Evolutionary conservation across 2,329 filamentous ascomycete species (phyloP), one percentile per base, ranked within the genome.

Genomic region (Talaromyces sp.): DNA sequence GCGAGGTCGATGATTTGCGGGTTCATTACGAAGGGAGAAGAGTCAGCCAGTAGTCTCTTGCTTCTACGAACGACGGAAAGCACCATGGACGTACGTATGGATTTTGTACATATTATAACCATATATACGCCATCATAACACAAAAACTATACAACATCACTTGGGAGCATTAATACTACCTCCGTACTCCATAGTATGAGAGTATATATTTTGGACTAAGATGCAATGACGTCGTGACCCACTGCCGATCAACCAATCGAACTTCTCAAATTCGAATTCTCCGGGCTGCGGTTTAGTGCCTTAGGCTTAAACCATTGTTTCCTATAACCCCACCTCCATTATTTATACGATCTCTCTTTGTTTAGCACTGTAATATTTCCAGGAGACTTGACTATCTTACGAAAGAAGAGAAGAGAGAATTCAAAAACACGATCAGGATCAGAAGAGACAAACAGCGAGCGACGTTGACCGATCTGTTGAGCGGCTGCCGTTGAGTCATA

Each of bases 1-100:
- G 84, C 70, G 90, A 93, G 70, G 89, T 93, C 42, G 89, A 93
- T 75, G 88, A 77, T 63, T 70, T 78, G 44, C 72, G 76, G 18
- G 76, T 74, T 1, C 75, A 74, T 42, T 77, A 77, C 64, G 73
- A 76, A 61, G 72, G 64, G 58, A 71, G 72, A 31, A 71, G 71
- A 61, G 65, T 67, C 48, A 72, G 70, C 60, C 67, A 72, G 35
- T 72, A 50, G 16, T 8, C 9, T 48, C 23, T 31, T 50, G 6
- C 14, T 8, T 48, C 16, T 31, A 50, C 46, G 46, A 25, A 31
- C 25, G 16, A 25, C 46, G 46, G 57, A 67, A n/a, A 35, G 28
- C 7, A 8, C 31, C 31, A 35, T 35, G 31, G 12, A 23, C 50
- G 50, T 54, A 37, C 33, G 31, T 33, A 52, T 35, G 18, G 37